Evolutionary conservation across 2,329 filamentous ascomycete species (phyloP).

Genomic region (Nemania sp.): DNA sequence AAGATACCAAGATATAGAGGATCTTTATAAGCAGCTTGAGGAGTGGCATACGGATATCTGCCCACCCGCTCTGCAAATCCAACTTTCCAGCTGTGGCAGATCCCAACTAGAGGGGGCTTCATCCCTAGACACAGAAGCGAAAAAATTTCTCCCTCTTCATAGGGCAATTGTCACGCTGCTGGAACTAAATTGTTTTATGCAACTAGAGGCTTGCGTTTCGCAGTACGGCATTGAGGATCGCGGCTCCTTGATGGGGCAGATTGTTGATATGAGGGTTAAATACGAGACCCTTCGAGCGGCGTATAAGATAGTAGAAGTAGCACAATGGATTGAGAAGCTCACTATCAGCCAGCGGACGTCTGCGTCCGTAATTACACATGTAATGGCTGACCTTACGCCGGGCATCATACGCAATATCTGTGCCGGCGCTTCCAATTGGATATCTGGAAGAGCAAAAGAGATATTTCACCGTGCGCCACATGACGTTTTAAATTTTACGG

Average conservation of each 20-base stretch:
- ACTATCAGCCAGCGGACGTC: not conserved
- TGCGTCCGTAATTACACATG: not conserved
- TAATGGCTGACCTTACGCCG: constrained; percentile 30
- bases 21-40: constrained; percentile 26
- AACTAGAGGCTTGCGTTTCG: constrained; percentile 30
- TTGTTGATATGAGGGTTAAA: constrained; percentile 27
- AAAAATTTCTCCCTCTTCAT: constrained; percentile 21
- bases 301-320: constrained; percentile 30
- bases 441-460: constrained; percentile 22
- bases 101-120: not conserved
- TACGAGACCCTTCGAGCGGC: constrained; percentile 31
- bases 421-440: constrained; percentile 28
- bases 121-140: not conserved
- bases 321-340: constrained; percentile 26
- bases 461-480: not conserved
- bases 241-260: constrained; percentile 25
- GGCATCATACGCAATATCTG: constrained; percentile 33
- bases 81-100: not conserved
- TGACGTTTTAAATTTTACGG: not conserved
- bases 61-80: constrained; percentile 17
- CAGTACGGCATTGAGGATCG: constrained; percentile 32
- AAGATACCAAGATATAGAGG: constrained; percentile 27
- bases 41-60: constrained; percentile 28
- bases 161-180: constrained; percentile 15
- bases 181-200: constrained; percentile 32